Evolutionary conservation across 805 yeast species (phyloP), one percentile per base, ranked within the genome.

Genomic region (Cyberlindnera maclurae): DNA sequence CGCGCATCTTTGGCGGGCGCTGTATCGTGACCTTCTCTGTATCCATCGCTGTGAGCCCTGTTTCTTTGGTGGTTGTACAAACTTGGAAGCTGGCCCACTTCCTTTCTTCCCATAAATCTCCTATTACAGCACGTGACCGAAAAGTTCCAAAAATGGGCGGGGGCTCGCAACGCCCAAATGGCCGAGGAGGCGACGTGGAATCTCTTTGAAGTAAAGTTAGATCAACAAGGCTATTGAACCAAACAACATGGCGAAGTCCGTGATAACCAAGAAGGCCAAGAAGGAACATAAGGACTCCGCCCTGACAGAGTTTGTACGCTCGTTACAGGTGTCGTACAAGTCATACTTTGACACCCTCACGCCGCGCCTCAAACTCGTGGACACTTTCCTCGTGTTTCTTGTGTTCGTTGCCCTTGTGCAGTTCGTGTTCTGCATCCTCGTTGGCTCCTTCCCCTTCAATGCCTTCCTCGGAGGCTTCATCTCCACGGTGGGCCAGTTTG

Each of bases 391-490:
- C 54, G 74, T 60, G 18, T 88, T 84, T 49, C 63, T 90, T 42
- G 89, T 90, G 13, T 61, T 67, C 0, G 66, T 86, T 43, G 98
- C 95, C 1, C 63, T 73, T 1, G 60, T 84, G 22, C 97, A 93
- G 63, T 87, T 88, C 56, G 64, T 69, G 4, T 90, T 88, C 60
- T 83, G 84, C 48, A 50, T 80, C 31, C 44, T 87, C 12, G 76
- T 88, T 33, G 95, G 97, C 28, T 86, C 77, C 52, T 93, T 82
- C 73, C 99, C 99, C 13, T 93, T 93, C 73, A 93, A 93, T 63
- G 97, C 96, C 17, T 93, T 93, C 58, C 70, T 93, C 43, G 90
- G 95, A 15, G 97, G 97, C 1, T 93, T 93, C 58, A 75, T 82
- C 39, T 68, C 87, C 16, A 85, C 97, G 33, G 97, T 93, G 36